Base-by-base conservation (phyloP, 805 yeast genomes). In the Priceomyces melissophilus region DNA sequence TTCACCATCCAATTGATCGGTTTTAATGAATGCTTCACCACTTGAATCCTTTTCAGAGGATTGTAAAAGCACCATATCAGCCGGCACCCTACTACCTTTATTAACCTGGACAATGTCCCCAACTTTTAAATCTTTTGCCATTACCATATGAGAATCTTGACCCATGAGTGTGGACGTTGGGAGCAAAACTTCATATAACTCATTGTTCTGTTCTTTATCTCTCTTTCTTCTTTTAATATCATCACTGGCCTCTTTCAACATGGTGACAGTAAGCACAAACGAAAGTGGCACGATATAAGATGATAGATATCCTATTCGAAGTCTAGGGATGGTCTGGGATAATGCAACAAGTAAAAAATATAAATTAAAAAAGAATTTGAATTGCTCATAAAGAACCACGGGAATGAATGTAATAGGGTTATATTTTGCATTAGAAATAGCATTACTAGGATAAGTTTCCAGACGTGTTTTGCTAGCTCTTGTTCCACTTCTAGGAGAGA, bases 1-100 rank as follows among this genome's bases (percentile, higher is more conserved):
- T 62, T 93, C 99, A 57, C 99, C 99, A 62, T 93, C 99, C 38
- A 93, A 71, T 65, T 93, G 99, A 67, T 93, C 99, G 0, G 99
- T 93, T 54, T 95, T 86, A 48, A 93, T 87, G 54, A 95, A 93
- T 2, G 90, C 76, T 57, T 93, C 99, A 6, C 96, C 97, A 3
- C 76, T 72, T 3, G 69, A 63, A 57, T 87, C 96, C 35, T 52
- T 48, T 39, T 68, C 74, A 42, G 88, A 81, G 1, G 96, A 82
- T 57, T 87, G 95, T 33, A 93, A 65, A 20, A 93, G 63, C 6
- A 93, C 68, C 80, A 89, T 74, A 61, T 93, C 99, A 0, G 99
- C 98, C 0, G 99, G 99, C 2, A 93, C 78, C 40, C 99, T 77
- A 43, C 78, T 80, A 55, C 85, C 95, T 52, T 90, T 91, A 50